These are phyloP conservation scores for Boletellus sp. DNA, from an alignment of 1,284 basidiomycete species.

Conservation along the genomic window DNA sequence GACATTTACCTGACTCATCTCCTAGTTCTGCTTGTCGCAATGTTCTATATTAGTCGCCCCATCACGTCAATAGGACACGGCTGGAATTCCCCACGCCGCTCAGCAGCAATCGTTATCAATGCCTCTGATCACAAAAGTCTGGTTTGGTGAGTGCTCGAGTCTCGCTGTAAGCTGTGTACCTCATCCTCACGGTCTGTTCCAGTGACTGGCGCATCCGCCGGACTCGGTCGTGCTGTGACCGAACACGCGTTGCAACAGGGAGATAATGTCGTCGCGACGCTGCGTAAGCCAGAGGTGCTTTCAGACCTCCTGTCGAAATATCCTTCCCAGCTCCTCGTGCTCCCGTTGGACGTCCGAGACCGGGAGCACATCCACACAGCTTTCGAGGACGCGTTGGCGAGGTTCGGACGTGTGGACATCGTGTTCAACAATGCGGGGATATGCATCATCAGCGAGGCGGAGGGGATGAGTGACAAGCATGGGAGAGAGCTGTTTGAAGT, in stretches of 20 bases:
- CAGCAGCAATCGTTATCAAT: slow-evolving; percentile 8
- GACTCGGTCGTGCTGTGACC: slow-evolving; percentile 24
- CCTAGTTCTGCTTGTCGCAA: too few species aligned
- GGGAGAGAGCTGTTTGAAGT: slow-evolving; percentile 33
- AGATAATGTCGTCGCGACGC: slow-evolving; percentile 27
- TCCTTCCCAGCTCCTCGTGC: slow-evolving; percentile 39
- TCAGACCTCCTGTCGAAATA: slow-evolving; percentile 22
- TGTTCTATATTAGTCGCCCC: too few species aligned
- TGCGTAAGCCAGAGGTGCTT: slow-evolving; percentile 16
- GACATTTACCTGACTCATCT: too few species aligned
- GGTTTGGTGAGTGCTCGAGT: slow-evolving; percentile 21
- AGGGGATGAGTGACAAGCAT: slow-evolving; percentile 32
- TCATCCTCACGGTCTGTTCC: not conserved
- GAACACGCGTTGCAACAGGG: slow-evolving; percentile 25
- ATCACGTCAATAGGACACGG: too few species aligned
- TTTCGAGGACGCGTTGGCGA: slow-evolving; percentile 23
- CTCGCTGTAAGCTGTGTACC: too few species aligned
- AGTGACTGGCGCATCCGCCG: slow-evolving; percentile 30
- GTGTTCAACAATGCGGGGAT: slow-evolving; percentile 34
- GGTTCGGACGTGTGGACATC: slow-evolving; percentile 33
- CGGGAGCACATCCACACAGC: slow-evolving; percentile 17
- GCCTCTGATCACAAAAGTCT: slow-evolving; percentile 18
- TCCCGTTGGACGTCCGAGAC: slow-evolving; percentile 30
- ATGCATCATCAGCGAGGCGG: slow-evolving; percentile 26
- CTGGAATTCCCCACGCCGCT: not conserved